phyloP scores from a whole-genome alignment of 495 filamentous ascomycete species.

The Sabuloglossum arenarium region DNA sequence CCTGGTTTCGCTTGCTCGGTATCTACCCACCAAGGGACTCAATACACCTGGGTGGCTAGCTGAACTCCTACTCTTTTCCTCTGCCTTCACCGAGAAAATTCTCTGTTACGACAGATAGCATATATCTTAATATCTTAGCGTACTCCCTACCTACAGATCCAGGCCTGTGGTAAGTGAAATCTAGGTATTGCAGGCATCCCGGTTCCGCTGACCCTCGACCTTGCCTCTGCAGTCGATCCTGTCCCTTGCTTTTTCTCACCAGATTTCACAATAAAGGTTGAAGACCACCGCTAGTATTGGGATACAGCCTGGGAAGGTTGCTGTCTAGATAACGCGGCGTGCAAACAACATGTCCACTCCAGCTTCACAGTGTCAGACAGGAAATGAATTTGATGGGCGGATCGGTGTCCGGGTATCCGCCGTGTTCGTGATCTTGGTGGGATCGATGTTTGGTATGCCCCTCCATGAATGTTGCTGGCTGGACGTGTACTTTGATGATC shows the following conservation, averaged over 20 bases:
- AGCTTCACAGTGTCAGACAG: not conserved
- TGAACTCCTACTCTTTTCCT: too few species aligned
- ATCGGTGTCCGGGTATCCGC: not conserved
- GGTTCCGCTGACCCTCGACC: too few species aligned
- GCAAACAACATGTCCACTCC: not conserved
- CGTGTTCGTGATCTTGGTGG: constrained; percentile 3
- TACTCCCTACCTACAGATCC: not conserved
- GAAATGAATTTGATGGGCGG: constrained; percentile 3
- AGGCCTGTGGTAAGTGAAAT: not conserved
- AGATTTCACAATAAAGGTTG: not conserved
- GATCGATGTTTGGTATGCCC: not conserved
- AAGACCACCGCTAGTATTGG: too few species aligned
- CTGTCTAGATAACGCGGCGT: not conserved
- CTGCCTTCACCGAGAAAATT: too few species aligned
- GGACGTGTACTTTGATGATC: not conserved
- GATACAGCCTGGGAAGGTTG: too few species aligned
- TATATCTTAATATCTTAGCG: too few species aligned
- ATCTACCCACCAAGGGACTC: not conserved
- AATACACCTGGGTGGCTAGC: not conserved
- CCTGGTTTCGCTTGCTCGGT: too few species aligned
- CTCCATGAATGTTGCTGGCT: not conserved
- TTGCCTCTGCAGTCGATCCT: not conserved
- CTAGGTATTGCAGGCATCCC: too few species aligned
- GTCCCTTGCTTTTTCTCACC: not conserved
- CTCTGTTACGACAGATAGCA: too few species aligned